Evolutionary conservation across 768 basidiomycete species (phyloP), one percentile per base, ranked within the genome.

Genomic region (Cyathus striatus): DNA sequence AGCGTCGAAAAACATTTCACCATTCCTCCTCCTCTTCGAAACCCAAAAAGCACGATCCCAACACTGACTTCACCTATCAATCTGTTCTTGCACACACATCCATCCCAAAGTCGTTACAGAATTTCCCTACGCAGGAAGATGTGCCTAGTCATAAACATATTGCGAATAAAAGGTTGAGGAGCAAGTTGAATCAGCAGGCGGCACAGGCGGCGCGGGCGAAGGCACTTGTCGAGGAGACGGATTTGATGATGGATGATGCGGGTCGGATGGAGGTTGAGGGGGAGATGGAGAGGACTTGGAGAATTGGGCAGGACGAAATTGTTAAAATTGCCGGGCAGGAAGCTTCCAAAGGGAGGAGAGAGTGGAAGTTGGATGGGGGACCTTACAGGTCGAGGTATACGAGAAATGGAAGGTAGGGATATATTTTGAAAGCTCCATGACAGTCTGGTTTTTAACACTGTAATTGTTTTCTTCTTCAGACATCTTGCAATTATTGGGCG

Each of bases 261-360:
- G 94, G 94, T 1, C 63, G 70, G 43, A 79, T 97, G 44, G 77
- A 86, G 57, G 76, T 76, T 16, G 91, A 94, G 52, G 78, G 75
- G 2, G 80, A 78, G 41, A 72, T 97, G 63, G 96, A 98, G 57
- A 64, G 78, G 56, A 97, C 95, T 5, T 98, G 92, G 93, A 73
- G 90, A 45, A 74, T 92, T 6, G 70, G 77, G 0, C 96, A 98
- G 65, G 69, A 73, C 6, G 93, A 94, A 47, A 85, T 98, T 46
- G 66, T 68, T 9, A 49, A 73, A 38, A 69, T 71, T 17, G 73
- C 88, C 36, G 80, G 91, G 0, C 68, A 72, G 47, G 93, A 94
- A 52, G 89, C 90, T 10, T 79, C 81, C 9, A 73, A 66, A 39
- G 89, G 91, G 14, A 67, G 85, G 36, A 81, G 75, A 55, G 90